Evolutionary conservation across 2,329 filamentous ascomycete genomes (phyloP), one percentile per base, ranked within the genome.

Genomic region (Dothideomycetidae sp.): DNA sequence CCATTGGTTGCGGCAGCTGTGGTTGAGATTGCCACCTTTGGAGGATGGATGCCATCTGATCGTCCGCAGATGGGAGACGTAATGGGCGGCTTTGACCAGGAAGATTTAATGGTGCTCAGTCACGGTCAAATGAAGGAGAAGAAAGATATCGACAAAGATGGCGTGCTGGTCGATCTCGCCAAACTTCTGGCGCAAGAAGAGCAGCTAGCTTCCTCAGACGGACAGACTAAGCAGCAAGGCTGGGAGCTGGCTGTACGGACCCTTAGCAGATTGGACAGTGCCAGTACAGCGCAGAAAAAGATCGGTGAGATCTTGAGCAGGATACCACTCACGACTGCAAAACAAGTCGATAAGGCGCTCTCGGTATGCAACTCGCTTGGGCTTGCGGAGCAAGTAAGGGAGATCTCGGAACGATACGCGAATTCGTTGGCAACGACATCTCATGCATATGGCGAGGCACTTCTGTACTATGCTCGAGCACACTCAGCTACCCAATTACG

Each of bases 211-310:
- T 50, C 47, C 41, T 37, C 40, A 15, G 50, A 59, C 40, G 52
- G 50, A 2, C 54, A 53, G 29, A 47, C 44, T 13, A 48, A 49
- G 5, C 34, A 42, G 12, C 50, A 86, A 48, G 86, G 88, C 5
- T 96, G 88, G 88, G 84, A 94, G 60, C 62, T 94, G 52, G 81
- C 85, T 0, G 75, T 94, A 30, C 75, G 84, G 42, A 71, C 93
- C 9, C 66, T 94, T 31, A 81, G 81, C 7, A 75, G 88, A 37
- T 70, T 96, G 53, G 80, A 93, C 51, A 75, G 85, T 42, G 65
- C 70, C 1, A 66, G 73, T 33, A 70, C 73, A 34, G 81, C 81
- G 5, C 78, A 81, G 51, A 72, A 78, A 45, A 77, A 77, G 42
- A 81, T 94, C 9, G 70, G 75, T 29, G 71, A 79, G 42, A 62